Base-by-base conservation (phyloP, 176 grass and related monocot species). In the Lolium rigidum region DNA sequence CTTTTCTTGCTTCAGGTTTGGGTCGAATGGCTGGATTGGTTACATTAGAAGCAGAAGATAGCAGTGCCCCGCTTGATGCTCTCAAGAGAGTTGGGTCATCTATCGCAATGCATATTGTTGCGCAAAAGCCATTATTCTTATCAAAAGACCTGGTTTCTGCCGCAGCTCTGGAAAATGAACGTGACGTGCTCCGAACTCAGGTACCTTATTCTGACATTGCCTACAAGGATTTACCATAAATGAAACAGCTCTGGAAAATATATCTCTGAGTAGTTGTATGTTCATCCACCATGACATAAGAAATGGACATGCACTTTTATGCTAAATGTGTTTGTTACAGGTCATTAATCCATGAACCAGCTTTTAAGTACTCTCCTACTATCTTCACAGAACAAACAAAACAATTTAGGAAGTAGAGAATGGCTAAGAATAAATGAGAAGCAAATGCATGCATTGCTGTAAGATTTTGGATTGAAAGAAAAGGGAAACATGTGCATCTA, bases 51-150 rank as follows among this genome's bases (percentile, higher is more conserved):
- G 84, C 88, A 65, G 90, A 99, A 87, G 90, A 96, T 90, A 88
- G 59, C 60, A 92, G 73, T 84, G 82, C 87, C 86, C 83, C 83
- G 24, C 85, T 96, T 86, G 97, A 94, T 84, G 81, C 88, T 66
- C 84, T 99, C 63, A 87, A 88, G 47, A 56, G 52, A 58, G 84
- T 95, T 78, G 97, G 94, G 22, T 87, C 84, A 8, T 92, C 94
- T 78, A 79, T 96, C 35, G 97, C 97, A 21, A 98, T 98, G 97
- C 97, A 98, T 68, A 92, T 98, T 61, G 97, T 98, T 86, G 94
- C 94, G 20, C 62, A 82, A 35, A 98, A 91, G 84, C 97, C 97
- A 47, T 92, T 98, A 58, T 98, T 95, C 59, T 88, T 98, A 67
- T 94, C 97, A 60, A 98, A 92, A 86, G 97, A 95, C 86, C 82